Percentiles rank a stretch among this genome's conserved stretches.
phyloP scores from a whole-genome alignment of 805 yeast species.

The Ogataea chonburiensis region DNA sequence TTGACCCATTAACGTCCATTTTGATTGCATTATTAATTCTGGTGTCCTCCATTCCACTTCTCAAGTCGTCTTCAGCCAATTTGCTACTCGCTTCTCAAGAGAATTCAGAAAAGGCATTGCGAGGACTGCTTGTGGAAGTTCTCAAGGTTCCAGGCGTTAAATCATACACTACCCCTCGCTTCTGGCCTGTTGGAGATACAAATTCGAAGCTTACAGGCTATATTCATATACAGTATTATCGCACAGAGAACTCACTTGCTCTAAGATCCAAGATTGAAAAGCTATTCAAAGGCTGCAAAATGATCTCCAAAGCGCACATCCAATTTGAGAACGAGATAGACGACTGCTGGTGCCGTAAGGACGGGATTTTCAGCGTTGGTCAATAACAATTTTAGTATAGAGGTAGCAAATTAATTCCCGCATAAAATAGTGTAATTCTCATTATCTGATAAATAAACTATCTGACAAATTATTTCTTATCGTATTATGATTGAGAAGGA shows the following conservation, averaged over 20 bases:
- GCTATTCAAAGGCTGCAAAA: slow-evolving; percentile 22
- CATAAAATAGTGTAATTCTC: neutral
- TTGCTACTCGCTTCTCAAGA: slow-evolving; percentile 57
- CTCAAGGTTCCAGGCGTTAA: slow-evolving; percentile 73
- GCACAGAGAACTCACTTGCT: slow-evolving; percentile 33
- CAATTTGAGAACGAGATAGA: slow-evolving; percentile 40
- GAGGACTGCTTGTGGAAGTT: slow-evolving; percentile 66
- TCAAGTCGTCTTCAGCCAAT: slow-evolving; percentile 75
- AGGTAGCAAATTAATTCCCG: slow-evolving; percentile 1
- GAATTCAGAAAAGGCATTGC: slow-evolving; percentile 58
- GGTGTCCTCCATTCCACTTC: slow-evolving; percentile 77
- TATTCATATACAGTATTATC: slow-evolving; percentile 71
- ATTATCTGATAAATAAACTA: neutral
- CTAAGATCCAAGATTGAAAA: slow-evolving; percentile 31
- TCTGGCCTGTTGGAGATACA: slow-evolving; percentile 67
- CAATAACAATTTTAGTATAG: no score
- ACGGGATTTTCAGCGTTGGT: slow-evolving; percentile 29
- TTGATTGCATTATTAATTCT: slow-evolving; percentile 81
- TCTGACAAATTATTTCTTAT: slow-evolving; percentile 1
- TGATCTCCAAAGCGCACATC: slow-evolving; percentile 29
- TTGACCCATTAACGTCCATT: slow-evolving; percentile 91
- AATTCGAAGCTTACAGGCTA: slow-evolving; percentile 59
- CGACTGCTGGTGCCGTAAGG: slow-evolving; percentile 39
- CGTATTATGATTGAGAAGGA: neutral
- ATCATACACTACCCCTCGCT: slow-evolving; percentile 84